phyloP scores from a whole-genome alignment of 805 yeast genomes.

The Ogataea trehaloabstinens region DNA sequence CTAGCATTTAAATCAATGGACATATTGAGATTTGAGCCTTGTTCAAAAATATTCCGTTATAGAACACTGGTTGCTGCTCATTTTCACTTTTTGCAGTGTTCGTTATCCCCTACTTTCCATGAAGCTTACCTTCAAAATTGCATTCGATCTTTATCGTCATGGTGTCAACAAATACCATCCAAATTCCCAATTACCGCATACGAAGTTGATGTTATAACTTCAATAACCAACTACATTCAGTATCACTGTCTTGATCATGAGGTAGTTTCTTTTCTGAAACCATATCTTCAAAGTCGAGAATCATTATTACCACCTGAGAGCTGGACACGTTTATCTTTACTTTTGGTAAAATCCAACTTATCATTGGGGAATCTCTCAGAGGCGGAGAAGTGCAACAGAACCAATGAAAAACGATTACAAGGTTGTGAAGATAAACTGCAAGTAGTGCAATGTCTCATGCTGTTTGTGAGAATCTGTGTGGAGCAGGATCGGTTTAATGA shows the following conservation, averaged over 20 bases:
- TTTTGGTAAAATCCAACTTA: constrained; percentile 4
- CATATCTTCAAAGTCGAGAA: constrained; percentile 4
- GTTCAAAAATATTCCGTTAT: constrained; percentile 11
- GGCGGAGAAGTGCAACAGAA: background rate
- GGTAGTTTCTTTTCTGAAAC: constrained; percentile 13
- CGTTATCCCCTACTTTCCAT: constrained; percentile 8
- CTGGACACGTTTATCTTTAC: constrained; percentile 1
- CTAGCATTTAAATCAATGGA: constrained; percentile 21
- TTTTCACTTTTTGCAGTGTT: constrained; percentile 22
- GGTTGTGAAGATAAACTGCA: constrained; percentile 16
- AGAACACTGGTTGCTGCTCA: constrained; percentile 23
- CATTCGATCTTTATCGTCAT: constrained; percentile 5
- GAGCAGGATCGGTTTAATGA: constrained; percentile 17
- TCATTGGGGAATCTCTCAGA: background rate
- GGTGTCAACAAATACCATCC: constrained; percentile 4
- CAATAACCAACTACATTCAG: constrained; percentile 24
- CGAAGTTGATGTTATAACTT: constrained; percentile 33
- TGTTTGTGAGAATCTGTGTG: constrained; percentile 32
- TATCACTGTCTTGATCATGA: constrained; percentile 18
- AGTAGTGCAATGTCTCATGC: constrained; percentile 17
- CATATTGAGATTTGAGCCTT: constrained; percentile 13
- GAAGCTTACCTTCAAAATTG: constrained; percentile 11
- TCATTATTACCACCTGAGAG: constrained; percentile 5
- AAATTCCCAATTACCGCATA: constrained; percentile 14
- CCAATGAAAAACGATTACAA: background rate